Evolutionary conservation across 176 grass and related monocot genomes (phyloP).

Genomic region (Oropetium thomaeum): DNA sequence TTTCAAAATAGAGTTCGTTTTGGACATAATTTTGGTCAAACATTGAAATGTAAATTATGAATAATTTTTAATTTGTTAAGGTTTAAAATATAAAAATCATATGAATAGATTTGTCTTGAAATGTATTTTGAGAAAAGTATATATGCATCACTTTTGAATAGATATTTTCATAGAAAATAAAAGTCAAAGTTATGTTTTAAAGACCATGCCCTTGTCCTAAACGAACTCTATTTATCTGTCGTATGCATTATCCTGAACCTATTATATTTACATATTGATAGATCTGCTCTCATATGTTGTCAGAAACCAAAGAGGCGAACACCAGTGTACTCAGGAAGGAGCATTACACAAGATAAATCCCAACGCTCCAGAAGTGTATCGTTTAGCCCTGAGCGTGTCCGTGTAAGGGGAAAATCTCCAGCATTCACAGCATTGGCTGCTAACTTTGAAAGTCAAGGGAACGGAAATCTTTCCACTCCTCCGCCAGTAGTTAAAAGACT

Average conservation of each 20-base stretch:
- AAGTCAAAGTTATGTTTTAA: too few relatives aligned
- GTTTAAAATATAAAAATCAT: too few relatives aligned
- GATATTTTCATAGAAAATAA: too few relatives aligned
- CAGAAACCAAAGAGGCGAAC: conserved; percentile 77
- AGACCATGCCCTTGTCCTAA: too few relatives aligned
- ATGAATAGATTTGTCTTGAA: too few relatives aligned
- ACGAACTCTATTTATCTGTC: not conserved
- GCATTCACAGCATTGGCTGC: conserved; percentile 84
- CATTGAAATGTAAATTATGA: too few relatives aligned
- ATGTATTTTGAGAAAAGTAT: too few relatives aligned
- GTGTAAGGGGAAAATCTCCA: conserved; percentile 81
- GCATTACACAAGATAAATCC: conserved; percentile 64
- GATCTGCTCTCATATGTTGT: conserved; percentile 10
- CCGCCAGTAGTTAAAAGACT: conserved; percentile 78
- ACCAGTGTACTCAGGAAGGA: conserved; percentile 52
- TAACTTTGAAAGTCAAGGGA: conserved; percentile 79
- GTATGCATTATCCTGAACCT: not conserved
- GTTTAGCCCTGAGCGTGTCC: conserved; percentile 79
- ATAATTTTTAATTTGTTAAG: too few relatives aligned
- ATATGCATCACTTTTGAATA: too few relatives aligned
- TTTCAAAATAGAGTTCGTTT: too few relatives aligned
- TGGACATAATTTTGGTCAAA: too few relatives aligned
- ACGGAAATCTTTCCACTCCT: conserved; percentile 87
- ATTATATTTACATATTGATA: conserved; percentile 1
- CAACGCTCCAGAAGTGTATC: conserved; percentile 88